Conservation (phyloP, 208 protist genomes). For the Angomonas ambiguus region DNA sequence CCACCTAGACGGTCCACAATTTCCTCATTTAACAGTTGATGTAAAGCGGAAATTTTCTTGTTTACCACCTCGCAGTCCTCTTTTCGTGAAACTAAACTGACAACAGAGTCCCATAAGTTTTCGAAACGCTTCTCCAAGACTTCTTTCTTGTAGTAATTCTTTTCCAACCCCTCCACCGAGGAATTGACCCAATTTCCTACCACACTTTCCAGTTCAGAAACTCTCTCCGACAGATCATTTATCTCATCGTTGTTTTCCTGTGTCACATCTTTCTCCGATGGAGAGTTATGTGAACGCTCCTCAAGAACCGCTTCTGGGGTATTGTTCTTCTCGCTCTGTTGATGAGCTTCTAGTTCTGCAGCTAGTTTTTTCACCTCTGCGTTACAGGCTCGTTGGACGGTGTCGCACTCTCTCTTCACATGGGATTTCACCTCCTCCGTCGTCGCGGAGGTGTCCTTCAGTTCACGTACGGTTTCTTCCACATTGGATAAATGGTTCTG, state of each 20-base stretch:
- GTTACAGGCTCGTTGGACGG: slow-evolving; percentile 8
- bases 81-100: slow-evolving; percentile 59
- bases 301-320: background rate
- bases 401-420: background rate
- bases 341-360: background rate
- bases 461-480: background rate
- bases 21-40: slow-evolving; percentile 34
- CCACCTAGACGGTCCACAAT: slow-evolving; percentile 28
- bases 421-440: background rate
- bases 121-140: slow-evolving; percentile 70
- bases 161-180: background rate
- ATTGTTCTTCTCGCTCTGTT: background rate
- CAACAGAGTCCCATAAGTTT: slow-evolving; percentile 64
- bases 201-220: background rate
- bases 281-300: background rate
- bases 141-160: slow-evolving; percentile 25
- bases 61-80: slow-evolving; percentile 54
- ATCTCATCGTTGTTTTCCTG: background rate
- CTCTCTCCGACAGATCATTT: background rate
- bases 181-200: background rate
- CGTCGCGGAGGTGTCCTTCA: background rate
- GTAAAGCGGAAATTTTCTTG: slow-evolving; percentile 50
- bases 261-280: background rate
- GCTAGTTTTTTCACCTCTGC: background rate
- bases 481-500: background rate